Conservation (phyloP, 768 basidiomycete species). For the Podaxis sp. region DNA sequence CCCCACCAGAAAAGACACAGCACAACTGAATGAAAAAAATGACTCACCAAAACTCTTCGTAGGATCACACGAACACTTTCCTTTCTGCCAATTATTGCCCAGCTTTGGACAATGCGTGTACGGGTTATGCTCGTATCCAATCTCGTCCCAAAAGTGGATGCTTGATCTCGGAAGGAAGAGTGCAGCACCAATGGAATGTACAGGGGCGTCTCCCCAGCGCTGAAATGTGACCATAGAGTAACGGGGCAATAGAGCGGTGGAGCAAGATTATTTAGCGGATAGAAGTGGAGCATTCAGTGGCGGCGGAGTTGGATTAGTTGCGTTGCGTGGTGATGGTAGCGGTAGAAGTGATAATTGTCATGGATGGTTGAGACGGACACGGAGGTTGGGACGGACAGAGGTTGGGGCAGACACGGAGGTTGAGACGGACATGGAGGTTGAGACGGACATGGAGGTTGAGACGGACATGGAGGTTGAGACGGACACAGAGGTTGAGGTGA, state of each 20-base stretch:
- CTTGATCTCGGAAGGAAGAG: conserved; percentile 55
- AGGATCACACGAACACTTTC: conserved; percentile 63
- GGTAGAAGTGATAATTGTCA: conserved; percentile 10
- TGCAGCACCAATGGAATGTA: conserved; percentile 66
- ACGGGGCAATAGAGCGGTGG: conserved; percentile 14
- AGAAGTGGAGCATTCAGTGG: neutral
- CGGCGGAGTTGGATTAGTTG: conserved; percentile 34
- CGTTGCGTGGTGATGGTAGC: conserved; percentile 34
- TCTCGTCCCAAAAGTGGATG: conserved; percentile 74
- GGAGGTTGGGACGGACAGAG: too few species aligned
- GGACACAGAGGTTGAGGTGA: neutral
- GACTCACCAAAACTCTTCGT: conserved; percentile 55
- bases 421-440: neutral
- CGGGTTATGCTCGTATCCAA: conserved; percentile 75
- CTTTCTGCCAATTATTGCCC: conserved; percentile 43
- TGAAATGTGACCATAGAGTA: conserved; percentile 17
- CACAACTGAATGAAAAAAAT: neutral
- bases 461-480: neutral
- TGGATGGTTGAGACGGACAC: conserved; percentile 14
- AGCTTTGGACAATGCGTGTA: conserved; percentile 67
- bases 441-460: neutral
- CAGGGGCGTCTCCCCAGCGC: conserved; percentile 62
- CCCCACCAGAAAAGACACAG: neutral
- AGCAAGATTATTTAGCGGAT: too few species aligned
- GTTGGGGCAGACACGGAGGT: too few species aligned